Evolutionary conservation across 306 rosid species (phyloP), one percentile per base, ranked within the genome.

Genomic region (Glycyrrhiza uralensis): DNA sequence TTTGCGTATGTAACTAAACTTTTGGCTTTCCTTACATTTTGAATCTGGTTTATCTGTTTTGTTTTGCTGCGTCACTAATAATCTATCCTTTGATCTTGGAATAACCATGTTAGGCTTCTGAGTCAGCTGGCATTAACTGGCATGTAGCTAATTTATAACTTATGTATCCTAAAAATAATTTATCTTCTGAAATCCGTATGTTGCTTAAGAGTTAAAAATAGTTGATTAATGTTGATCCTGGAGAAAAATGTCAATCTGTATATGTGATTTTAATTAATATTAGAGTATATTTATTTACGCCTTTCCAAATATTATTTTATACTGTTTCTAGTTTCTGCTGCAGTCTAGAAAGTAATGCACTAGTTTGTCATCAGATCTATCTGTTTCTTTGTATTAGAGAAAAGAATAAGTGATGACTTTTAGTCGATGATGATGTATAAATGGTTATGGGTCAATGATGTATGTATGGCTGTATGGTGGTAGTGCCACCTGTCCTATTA

Each of bases 281-380:
- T 45, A 8, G n/a, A 8, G 23, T 4, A 4, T 56, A 39, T 5
- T 56, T 57, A 14, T 66, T 68, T 17, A 15, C 3, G 45, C 39
- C 12, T 7, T 46, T 32, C 54, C 30, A 30, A 75, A 9, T 44
- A 24, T 33, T 64, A 26, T 20, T 44, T 39, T 29, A 4, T 18
- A 20, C 14, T 33, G 35, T 56, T 47, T 38, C 22, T 64, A 20
- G 61, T 56, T 57, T 46, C 62, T 45, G 15, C 58, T 47, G 66
- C 79, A 58, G 41, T 32, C 20, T 46, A 13, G 60, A 50, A 39
- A 67, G 30, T 80, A 67, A 79, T 47, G 38, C 62, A 18, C 70
- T 67, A 13, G 2, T 46, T 26, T 75, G 63, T 58, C 33, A 12
- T 57, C 86, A 87, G 96, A 82, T 85, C 60, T 29, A 39, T 63